Evolutionary conservation across 139 green algal species (phyloP).

Genomic region (Choricystis sp.): DNA sequence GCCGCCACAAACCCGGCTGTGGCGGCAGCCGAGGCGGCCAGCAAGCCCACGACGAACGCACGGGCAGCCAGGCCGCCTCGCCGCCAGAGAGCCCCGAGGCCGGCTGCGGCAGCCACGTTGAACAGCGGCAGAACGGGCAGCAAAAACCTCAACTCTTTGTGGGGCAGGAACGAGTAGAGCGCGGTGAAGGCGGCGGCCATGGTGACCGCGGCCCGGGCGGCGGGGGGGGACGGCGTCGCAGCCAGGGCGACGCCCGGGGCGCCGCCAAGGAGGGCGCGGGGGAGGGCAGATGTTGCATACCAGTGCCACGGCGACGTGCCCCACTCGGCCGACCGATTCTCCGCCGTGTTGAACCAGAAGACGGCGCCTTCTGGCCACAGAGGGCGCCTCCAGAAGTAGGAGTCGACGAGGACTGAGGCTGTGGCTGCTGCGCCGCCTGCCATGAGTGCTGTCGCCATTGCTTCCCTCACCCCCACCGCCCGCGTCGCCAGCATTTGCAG

Average conservation of each 20-base stretch:
- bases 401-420: conserved; percentile 43
- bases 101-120: conserved; percentile 44
- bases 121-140: conserved; percentile 57
- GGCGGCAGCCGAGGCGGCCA: conserved; percentile 1
- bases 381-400: conserved; percentile 43
- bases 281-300: conserved; percentile 56
- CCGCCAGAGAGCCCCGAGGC: conserved; percentile 3
- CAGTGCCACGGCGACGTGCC: conserved; percentile 40
- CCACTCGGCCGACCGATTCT: conserved; percentile 63
- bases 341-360: conserved; percentile 68
- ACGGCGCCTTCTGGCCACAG: conserved; percentile 72
- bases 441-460: conserved; percentile 5
- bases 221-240: conserved; percentile 22
- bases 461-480: conserved; percentile 7
- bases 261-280: conserved; percentile 25
- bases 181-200: conserved; percentile 28
- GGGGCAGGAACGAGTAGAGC: conserved; percentile 57
- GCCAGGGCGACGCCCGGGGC: conserved; percentile 24
- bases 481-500: conserved; percentile 36
- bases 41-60: not conserved
- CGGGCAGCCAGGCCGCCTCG: not conserved
- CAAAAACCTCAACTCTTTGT: conserved; percentile 71
- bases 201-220: conserved; percentile 2
- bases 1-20: conserved; percentile 9
- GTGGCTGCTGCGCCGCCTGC: conserved; percentile 14